Conservation (phyloP, 2,329 filamentous ascomycete species). For the Aureobasidium subglaciale region DNA sequence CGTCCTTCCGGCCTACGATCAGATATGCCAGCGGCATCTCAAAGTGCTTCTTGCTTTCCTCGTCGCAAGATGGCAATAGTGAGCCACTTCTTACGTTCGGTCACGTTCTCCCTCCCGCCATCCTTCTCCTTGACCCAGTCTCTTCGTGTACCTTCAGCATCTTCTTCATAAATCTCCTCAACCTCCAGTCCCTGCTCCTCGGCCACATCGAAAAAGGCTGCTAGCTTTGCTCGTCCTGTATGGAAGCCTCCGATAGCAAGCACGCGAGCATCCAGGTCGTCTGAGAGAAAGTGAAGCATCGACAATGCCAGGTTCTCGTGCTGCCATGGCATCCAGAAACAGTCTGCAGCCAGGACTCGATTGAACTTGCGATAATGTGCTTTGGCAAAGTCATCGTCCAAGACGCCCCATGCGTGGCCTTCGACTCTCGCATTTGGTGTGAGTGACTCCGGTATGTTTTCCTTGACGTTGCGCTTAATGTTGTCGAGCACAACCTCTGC, state of each 20-base stretch:
- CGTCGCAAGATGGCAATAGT: constrained; percentile 44
- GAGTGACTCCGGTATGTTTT: constrained; percentile 41
- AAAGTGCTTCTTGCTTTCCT: background rate
- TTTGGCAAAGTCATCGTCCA: constrained; percentile 36
- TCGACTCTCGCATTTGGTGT: constrained; percentile 38
- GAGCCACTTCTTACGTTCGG: constrained; percentile 63
- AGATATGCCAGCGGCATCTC: background rate
- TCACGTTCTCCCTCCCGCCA: constrained; percentile 54
- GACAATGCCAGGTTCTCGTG: constrained; percentile 59
- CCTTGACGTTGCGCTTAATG: constrained; percentile 50
- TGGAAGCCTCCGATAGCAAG: constrained; percentile 67
- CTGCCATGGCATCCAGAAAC: constrained; percentile 68
- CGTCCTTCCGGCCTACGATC: too few species aligned
- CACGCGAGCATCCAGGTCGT: constrained; percentile 42
- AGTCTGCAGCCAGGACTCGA: constrained; percentile 63
- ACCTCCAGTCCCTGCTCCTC: constrained; percentile 48
- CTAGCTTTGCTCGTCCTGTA: constrained; percentile 59
- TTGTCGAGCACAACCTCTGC: constrained; percentile 52
- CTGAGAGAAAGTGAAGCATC: constrained; percentile 54
- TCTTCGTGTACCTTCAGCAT: constrained; percentile 57
- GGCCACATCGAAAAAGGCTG: constrained; percentile 57
- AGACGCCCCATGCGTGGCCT: constrained; percentile 60
- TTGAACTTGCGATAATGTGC: constrained; percentile 43
- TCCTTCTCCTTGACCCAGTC: constrained; percentile 51
- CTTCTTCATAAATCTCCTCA: constrained; percentile 61